Conservation (phyloP, 495 filamentous ascomycete species). For the Aspergillus homomorphus region DNA sequence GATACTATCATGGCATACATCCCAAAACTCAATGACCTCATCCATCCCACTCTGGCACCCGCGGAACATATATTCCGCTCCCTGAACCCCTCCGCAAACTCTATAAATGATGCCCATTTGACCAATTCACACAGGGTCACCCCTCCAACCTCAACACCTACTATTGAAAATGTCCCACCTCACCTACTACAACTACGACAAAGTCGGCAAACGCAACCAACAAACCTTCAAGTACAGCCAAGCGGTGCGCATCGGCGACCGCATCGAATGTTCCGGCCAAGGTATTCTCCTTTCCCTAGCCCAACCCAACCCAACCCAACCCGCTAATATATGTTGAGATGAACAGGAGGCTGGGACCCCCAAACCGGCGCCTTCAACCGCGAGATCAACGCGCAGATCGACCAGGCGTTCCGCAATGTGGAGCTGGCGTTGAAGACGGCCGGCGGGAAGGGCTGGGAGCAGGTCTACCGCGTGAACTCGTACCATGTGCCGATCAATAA, state of each 20-base stretch:
- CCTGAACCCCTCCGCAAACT: background rate
- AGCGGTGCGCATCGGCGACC: constrained; percentile 51
- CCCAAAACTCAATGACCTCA: background rate
- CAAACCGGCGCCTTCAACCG: constrained; percentile 30
- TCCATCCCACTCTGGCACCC: background rate
- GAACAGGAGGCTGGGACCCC: constrained; percentile 51
- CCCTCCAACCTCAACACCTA: too few species aligned
- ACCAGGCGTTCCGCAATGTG: constrained; percentile 54
- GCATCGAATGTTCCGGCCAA: constrained; percentile 54
- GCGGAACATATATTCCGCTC: background rate
- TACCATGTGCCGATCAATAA: constrained; percentile 46
- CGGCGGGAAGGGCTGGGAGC: constrained; percentile 56
- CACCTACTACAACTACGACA: constrained; percentile 42
- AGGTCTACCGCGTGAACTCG: constrained; percentile 50
- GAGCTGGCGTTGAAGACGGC: constrained; percentile 44
- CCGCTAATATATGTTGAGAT: background rate
- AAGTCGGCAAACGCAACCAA: constrained; percentile 34
- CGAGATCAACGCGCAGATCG: constrained; percentile 48
- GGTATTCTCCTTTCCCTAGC: constrained; percentile 26
- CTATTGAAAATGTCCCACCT: constrained; percentile 37
- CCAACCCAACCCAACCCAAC: background rate
- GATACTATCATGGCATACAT: too few species aligned
- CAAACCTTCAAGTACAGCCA: constrained; percentile 48
- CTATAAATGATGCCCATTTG: constrained; percentile 14
- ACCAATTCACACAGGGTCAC: background rate